phyloP scores from a whole-genome alignment of 2,329 filamentous ascomycete species.

The Saccharata proteae region DNA sequence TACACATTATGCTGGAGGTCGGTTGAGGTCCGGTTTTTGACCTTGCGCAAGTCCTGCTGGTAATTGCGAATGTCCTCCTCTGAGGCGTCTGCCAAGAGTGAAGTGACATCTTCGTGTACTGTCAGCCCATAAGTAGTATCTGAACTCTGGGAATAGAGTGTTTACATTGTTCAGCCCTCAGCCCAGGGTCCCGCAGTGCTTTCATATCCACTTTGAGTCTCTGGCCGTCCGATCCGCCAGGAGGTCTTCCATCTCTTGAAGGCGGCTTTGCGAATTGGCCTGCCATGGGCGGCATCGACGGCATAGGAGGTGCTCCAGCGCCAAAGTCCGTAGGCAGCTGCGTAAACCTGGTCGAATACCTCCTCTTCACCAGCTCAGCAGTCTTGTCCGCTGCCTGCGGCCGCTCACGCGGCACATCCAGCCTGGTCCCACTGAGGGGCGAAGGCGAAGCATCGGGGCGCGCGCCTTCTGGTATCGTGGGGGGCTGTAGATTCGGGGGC shows the following conservation, averaged over 20 bases:
- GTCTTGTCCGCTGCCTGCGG: conserved; percentile 39
- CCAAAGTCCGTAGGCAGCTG: conserved; percentile 59
- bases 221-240: conserved; percentile 36
- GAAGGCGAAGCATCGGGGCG: not conserved
- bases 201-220: conserved; percentile 63
- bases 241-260: conserved; percentile 32
- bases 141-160: not conserved
- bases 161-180: conserved; percentile 69
- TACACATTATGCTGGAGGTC: conserved; percentile 93
- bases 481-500: conserved; percentile 10
- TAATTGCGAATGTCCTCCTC: conserved; percentile 79
- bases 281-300: conserved; percentile 46
- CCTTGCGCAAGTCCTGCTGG: conserved; percentile 60
- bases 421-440: conserved; percentile 13
- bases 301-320: conserved; percentile 54
- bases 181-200: conserved; percentile 64
- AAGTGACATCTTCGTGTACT: conserved; percentile 43
- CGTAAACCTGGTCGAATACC: conserved; percentile 90
- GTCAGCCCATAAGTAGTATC: conserved; percentile 7
- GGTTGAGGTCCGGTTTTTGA: conserved; percentile 65
- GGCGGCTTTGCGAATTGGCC: conserved; percentile 45
- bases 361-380: conserved; percentile 78
- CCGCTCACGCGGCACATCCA: conserved; percentile 25
- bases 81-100: conserved; percentile 68
- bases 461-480: conserved; percentile 6